Base-by-base conservation (phyloP, 2,329 filamentous ascomycete species). In the Oidium heveae region DNA sequence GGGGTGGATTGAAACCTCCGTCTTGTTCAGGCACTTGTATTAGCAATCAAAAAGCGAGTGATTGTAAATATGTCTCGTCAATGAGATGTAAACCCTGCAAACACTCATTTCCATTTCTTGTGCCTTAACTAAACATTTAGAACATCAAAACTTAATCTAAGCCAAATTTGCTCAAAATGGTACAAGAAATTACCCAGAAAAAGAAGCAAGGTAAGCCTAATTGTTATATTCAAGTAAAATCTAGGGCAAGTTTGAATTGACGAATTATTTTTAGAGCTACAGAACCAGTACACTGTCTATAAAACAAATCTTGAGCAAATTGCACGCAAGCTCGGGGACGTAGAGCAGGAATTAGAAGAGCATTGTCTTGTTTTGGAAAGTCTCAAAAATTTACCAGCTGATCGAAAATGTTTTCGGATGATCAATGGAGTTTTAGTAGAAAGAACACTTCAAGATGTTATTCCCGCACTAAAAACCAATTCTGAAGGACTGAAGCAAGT, bases 351-450 rank as follows among this genome's bases (percentile, higher is more conserved):
- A 36, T 18, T 50, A 18, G 54, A 55, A 32, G 54, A 55, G 36
- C 54, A 55, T 36, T 24, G 91, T 69, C 84, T 96, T 60, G 91
- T 98, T 36, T 77, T 96, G 53, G 89, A 96, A 66, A 96, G 89
- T 3, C 71, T 98, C 59, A 76, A 82, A 57, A 88, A 88, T 49
- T 76, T 96, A 24, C 74, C 85, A 0, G 76, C 74, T 59, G 84
- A 94, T 60, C 84, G 91, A 63, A 98, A 95, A 72, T 96, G 89
- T 70, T 98, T 96, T 71, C 88, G 91, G 62, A 86, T 98, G 77
- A 93, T 98, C 68, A 96, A 98, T 68, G 91, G 91, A 49, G 88
- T 96, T 24, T 72, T 98, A 56, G 86, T 94, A 54, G 91, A 98
- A 72, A 77, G 88, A 61, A 96, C 89, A 16, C 86, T 98, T 61